Base-by-base conservation (phyloP, 768 basidiomycete species). In the Chlorophyllum brunneum region DNA sequence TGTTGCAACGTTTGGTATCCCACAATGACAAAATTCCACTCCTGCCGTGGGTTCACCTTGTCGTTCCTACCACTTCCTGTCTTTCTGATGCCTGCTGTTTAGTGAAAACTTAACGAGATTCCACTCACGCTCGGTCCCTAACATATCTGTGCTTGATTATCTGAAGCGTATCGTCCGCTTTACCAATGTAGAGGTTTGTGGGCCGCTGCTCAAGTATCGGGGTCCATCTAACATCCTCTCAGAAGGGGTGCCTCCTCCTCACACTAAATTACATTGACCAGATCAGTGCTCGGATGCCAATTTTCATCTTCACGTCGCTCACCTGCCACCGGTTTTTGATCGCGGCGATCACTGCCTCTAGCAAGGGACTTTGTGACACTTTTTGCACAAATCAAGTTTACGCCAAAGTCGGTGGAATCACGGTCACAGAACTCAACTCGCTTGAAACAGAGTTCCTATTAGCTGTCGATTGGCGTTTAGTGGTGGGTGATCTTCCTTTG, bases 321-420 rank as follows among this genome's bases (percentile, higher is more conserved):
- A 98, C 95, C 20, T 93, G 93, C 63, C 97, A 99, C 72, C 92
- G 97, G 54, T 98, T 99, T 72, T 79, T 98, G 65, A 98, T 98
- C 71, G 81, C 95, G 39, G 84, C 92, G 60, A 86, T 98, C 67
- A 83, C 90, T 26, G 92, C 94, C 54, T 88, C 92, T 56, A 88
- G 85, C 73, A 98, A 99, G 70, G 92, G 93, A 0, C 83, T 98
- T 39, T 95, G 91, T 69, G 97, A 99, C 71, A 82, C 85, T 16
- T 98, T 98, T 68, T 95, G 91, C 72, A 92, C 91, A 42, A 98
- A 98, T 67, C 82, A 79, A 51, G 83, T 95, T 63, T 98, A 98
- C 71, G 92, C 97, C 58, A 89, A 87, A 69, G 95, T 99, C 27
- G 97, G 97, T 61, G 97, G 97, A 51, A 92, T 98, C 65, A 84